Conservation (phyloP, 2,329 filamentous ascomycete genomes). For the Sordariomycetes sp. region DNA sequence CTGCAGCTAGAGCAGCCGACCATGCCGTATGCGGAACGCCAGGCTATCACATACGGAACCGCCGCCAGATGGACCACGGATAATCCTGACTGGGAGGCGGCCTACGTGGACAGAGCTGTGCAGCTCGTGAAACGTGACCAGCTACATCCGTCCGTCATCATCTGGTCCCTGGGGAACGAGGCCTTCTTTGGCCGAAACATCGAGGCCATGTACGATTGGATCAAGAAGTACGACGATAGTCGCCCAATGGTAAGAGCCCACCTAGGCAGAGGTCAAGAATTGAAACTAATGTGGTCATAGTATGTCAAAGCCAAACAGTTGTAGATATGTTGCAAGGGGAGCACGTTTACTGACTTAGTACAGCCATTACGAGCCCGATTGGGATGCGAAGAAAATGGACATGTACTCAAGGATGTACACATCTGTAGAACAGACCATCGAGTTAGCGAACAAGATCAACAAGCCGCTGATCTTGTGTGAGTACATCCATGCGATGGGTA, state of each 20-base stretch:
- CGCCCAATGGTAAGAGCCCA: too few species aligned
- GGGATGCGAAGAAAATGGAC: constrained; percentile 47
- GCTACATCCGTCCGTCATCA: constrained; percentile 55
- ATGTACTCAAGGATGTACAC: constrained; percentile 61
- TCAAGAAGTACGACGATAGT: constrained; percentile 45
- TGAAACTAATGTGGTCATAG: too few species aligned
- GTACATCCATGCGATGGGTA: constrained; percentile 59
- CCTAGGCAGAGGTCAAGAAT: too few species aligned
- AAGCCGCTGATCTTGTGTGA: constrained; percentile 52
- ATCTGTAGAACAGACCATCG: constrained; percentile 24
- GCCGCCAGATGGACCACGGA: constrained; percentile 45
- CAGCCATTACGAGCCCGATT: constrained; percentile 59
- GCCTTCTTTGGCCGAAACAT: constrained; percentile 62
- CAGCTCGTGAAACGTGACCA: constrained; percentile 53
- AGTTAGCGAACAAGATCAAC: constrained; percentile 13
- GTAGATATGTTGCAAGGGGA: too few species aligned
- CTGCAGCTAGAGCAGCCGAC: too few species aligned
- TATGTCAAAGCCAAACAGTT: too few species aligned
- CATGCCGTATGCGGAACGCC: too few species aligned
- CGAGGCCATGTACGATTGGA: constrained; percentile 56
- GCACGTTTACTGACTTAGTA: too few species aligned
- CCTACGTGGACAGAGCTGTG: constrained; percentile 57
- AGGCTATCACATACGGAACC: too few species aligned
- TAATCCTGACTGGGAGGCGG: constrained; percentile 51
- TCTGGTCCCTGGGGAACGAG: constrained; percentile 68